A percentile compares a stretch with the other conserved stretches of the same genome.
phyloP scores from a whole-genome alignment of 495 filamentous ascomycete species.

The Aspergillus funiculosus region DNA sequence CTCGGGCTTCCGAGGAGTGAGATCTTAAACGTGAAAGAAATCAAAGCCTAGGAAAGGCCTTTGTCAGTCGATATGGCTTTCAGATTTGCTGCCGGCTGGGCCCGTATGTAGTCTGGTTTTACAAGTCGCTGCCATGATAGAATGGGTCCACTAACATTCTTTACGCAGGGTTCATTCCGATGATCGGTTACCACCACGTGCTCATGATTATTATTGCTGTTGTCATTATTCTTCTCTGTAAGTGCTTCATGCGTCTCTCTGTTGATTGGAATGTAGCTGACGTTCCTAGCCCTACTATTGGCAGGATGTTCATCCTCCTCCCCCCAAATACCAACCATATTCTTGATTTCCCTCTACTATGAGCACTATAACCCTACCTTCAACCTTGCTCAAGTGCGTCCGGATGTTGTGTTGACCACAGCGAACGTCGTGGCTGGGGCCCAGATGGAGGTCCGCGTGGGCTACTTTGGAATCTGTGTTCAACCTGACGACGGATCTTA shows the following conservation, averaged over 20 bases:
- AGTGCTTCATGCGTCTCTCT: slow-evolving; percentile 33
- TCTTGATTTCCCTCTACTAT: slow-evolving; percentile 67
- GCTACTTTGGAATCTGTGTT: slow-evolving; percentile 67
- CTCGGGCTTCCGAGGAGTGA: slow-evolving; percentile 47
- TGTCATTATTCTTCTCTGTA: slow-evolving; percentile 92
- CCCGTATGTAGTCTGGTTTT: slow-evolving; percentile 26
- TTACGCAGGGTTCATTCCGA: slow-evolving; percentile 72
- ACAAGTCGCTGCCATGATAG: background rate
- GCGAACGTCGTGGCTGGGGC: slow-evolving; percentile 60
- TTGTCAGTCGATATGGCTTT: slow-evolving; percentile 27
- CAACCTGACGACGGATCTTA: slow-evolving; percentile 57
- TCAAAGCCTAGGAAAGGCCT: slow-evolving; percentile 12
- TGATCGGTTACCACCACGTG: slow-evolving; percentile 97
- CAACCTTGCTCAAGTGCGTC: slow-evolving; percentile 73
- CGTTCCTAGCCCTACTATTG: slow-evolving; percentile 51
- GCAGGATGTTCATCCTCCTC: slow-evolving; percentile 67
- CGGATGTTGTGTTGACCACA: slow-evolving; percentile 64
- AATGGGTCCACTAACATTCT: slow-evolving; percentile 10
- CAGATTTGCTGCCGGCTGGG: slow-evolving; percentile 24
- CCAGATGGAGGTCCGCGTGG: slow-evolving; percentile 61
- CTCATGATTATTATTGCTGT: slow-evolving; percentile 95
- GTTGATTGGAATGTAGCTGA: slow-evolving; percentile 23
- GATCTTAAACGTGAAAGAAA: slow-evolving; percentile 22
- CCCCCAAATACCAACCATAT: slow-evolving; percentile 61
- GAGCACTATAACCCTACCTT: slow-evolving; percentile 55